These are phyloP conservation scores for Laguncularia racemosa DNA, from an alignment of 345 rosid species.

Conservation along the genomic window DNA sequence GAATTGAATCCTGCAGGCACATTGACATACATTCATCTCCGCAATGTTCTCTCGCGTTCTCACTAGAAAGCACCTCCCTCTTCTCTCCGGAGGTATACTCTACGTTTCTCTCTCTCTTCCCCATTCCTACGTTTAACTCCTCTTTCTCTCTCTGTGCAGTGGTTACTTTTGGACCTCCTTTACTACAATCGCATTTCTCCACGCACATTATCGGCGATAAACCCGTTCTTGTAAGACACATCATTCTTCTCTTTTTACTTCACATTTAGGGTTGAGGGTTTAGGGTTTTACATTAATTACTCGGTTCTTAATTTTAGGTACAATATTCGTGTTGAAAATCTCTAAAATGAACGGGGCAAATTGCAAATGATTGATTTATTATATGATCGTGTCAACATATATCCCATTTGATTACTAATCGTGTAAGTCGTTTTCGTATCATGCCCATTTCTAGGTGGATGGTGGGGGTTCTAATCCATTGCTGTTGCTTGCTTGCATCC, in stretches of 20 bases:
- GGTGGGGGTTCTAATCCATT: too few relatives aligned
- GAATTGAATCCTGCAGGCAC: too few relatives aligned
- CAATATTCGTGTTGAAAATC: too few relatives aligned
- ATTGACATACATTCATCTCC: too few relatives aligned
- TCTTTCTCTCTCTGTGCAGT: slow-evolving; percentile 19
- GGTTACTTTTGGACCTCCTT: slow-evolving; percentile 22
- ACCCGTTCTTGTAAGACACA: slow-evolving; percentile 61
- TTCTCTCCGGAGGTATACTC: neutral
- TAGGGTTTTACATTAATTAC: neutral
- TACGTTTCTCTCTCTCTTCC: neutral
- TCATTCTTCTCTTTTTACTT: neutral
- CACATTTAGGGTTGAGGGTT: neutral
- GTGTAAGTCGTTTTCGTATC: too few relatives aligned
- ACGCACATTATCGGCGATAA: slow-evolving; percentile 51
- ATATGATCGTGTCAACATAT: too few relatives aligned
- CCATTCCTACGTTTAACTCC: neutral
- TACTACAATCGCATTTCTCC: slow-evolving; percentile 43
- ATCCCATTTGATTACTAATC: too few relatives aligned
- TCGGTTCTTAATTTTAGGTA: too few relatives aligned
- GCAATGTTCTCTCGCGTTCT: neutral
- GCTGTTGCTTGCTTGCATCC: too few relatives aligned
- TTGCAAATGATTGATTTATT: too few relatives aligned
- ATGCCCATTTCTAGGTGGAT: too few relatives aligned
- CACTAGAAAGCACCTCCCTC: slow-evolving; percentile 1
- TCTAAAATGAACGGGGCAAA: too few relatives aligned